Conservation (phyloP, 2,329 filamentous ascomycete genomes). For the Ophiostoma populinum region DNA sequence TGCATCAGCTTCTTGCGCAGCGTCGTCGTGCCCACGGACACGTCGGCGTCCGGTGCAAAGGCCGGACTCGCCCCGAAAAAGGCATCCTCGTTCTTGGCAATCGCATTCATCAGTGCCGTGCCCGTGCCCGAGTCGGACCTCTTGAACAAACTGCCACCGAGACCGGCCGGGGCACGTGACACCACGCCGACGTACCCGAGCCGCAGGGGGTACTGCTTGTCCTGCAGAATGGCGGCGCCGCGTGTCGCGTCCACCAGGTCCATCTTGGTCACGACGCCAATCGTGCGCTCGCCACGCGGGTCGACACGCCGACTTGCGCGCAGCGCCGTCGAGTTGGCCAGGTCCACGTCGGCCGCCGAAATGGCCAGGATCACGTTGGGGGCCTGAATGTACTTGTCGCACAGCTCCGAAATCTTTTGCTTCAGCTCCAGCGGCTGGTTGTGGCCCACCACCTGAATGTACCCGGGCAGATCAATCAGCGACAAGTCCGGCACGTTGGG, state of each 20-base stretch:
- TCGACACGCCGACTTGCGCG: slow-evolving; percentile 83
- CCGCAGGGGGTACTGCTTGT: slow-evolving; percentile 87
- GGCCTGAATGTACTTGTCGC: slow-evolving; percentile 93
- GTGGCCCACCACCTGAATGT: slow-evolving; percentile 86
- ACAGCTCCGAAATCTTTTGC: slow-evolving; percentile 87
- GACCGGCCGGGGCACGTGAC: slow-evolving; percentile 51
- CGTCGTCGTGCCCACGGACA: slow-evolving; percentile 68
- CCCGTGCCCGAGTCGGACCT: slow-evolving; percentile 47
- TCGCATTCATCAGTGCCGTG: slow-evolving; percentile 47
- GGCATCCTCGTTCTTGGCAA: slow-evolving; percentile 72
- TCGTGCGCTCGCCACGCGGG: slow-evolving; percentile 84
- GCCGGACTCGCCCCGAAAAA: slow-evolving; percentile 73
- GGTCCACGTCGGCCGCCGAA: slow-evolving; percentile 89
- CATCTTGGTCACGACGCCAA: slow-evolving; percentile 99
- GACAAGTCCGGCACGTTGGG: slow-evolving; percentile 90
- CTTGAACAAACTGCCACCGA: slow-evolving; percentile 51
- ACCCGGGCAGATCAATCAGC: slow-evolving; percentile 88
- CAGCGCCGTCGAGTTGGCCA: slow-evolving; percentile 88
- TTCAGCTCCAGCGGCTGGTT: slow-evolving; percentile 86
- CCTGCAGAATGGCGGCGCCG: slow-evolving; percentile 61
- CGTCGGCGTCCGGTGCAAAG: slow-evolving; percentile 55
- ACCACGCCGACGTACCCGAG: slow-evolving; percentile 94
- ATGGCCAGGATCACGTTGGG: slow-evolving; percentile 96
- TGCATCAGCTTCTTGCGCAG: slow-evolving; percentile 93
- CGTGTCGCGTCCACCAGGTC: slow-evolving; percentile 77